phyloP scores from a whole-genome alignment of 2,329 filamentous ascomycete species.

The Ophiostoma himal-ulmi region DNA sequence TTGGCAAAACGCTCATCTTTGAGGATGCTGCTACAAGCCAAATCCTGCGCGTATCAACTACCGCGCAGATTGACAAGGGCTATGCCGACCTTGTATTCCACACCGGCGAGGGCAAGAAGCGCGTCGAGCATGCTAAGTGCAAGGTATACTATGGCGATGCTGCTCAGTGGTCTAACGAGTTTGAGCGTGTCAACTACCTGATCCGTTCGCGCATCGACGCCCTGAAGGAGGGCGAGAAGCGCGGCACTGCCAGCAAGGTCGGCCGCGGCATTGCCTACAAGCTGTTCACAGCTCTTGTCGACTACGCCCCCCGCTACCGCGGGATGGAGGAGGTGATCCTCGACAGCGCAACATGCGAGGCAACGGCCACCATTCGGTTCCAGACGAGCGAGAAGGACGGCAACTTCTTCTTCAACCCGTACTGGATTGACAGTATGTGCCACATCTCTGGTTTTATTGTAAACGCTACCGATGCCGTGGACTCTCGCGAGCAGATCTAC shows the following conservation, averaged over 20 bases:
- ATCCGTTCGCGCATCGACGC: conserved; percentile 58
- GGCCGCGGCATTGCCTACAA: conserved; percentile 75
- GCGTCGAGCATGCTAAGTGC: conserved; percentile 57
- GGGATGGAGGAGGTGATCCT: conserved; percentile 57
- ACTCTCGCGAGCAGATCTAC: conserved; percentile 50
- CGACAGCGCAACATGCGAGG: conserved; percentile 41
- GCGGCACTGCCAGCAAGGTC: conserved; percentile 64
- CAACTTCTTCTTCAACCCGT: conserved; percentile 51
- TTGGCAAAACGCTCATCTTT: conserved; percentile 63
- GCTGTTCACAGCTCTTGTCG: conserved; percentile 52
- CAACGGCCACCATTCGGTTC: conserved; percentile 41
- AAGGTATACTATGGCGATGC: conserved; percentile 56
- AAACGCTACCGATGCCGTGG: conserved; percentile 52
- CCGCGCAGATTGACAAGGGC: conserved; percentile 51
- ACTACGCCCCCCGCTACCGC: conserved; percentile 49
- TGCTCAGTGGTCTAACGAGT: conserved; percentile 57
- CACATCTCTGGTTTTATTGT: conserved; percentile 58
- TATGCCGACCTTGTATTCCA: conserved; percentile 53
- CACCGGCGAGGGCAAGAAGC: conserved; percentile 53
- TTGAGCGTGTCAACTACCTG: conserved; percentile 62
- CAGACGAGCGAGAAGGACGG: conserved; percentile 45
- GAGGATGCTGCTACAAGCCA: conserved; percentile 44
- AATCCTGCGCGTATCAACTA: conserved; percentile 55
- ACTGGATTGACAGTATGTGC: conserved; percentile 54
- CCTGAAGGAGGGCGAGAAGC: conserved; percentile 55